Evolutionary conservation across 1,284 basidiomycete species (phyloP), one percentile per base, ranked within the genome.

Genomic region (Cryptococcus sp.): DNA sequence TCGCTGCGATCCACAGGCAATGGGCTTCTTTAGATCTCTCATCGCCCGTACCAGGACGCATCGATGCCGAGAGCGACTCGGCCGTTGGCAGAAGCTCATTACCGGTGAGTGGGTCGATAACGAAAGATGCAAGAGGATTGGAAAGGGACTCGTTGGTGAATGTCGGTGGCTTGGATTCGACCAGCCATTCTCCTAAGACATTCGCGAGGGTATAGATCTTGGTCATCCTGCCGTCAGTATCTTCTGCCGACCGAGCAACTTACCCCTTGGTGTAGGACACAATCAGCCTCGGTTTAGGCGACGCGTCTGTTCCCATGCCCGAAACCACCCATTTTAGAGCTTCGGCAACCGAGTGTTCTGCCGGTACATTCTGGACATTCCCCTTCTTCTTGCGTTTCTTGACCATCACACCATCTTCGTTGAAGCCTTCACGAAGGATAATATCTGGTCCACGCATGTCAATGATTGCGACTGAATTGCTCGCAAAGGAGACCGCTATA

Each of bases 361-460:
- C 67, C 7, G 62, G 50, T 0, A 74, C 61, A 55, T 74, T 69
- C 54, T 73, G 73, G 16, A 63, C 55, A 44, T 69, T 70, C 31
- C 63, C 66, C 58, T 73, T 73, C 61, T 70, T 71, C 52, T 67
- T 70, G 50, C 72, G 72, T 56, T 65, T 67, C 64, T 75, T 75
- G 53, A 66, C 61, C 44, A 62, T 63, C 59, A 58, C 59, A 13
- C 70, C 67, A 14, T 73, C 68, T 46, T 67, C 63, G 46, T 72
- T 64, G 47, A 72, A 70, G 43, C 72, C 69, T 58, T 78, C 77
- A 34, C 80, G 73, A 5, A 80, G 63, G 19, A 89, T 80, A 11
- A 90, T 76, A 7, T 78, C 78, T 0, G 87, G 87, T 1, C 81
- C 84, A 22, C 86, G 79, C 78, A 89, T 79, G 64, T 91, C 85